Conservation (phyloP, 164 flowering plant species). For the Cinnamomum chago region DNA sequence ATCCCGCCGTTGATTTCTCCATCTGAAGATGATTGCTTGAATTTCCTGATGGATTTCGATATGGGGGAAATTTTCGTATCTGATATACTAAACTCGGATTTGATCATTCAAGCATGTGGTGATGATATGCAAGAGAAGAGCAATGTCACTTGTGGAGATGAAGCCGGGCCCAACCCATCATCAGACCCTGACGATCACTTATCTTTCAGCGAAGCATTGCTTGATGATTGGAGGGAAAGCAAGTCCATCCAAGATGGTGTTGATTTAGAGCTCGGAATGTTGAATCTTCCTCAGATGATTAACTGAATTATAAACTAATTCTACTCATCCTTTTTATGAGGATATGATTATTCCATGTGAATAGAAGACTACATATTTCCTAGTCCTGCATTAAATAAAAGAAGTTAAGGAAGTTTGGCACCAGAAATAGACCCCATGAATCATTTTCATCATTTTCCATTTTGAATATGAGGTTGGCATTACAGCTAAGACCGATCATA, state of each 20-base stretch:
- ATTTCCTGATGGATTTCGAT: background rate
- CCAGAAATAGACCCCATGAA: too few relatives aligned
- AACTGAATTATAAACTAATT: too few relatives aligned
- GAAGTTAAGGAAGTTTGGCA: too few relatives aligned
- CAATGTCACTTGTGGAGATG: background rate
- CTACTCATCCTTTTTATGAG: too few relatives aligned
- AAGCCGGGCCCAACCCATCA: background rate
- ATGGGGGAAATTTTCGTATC: background rate
- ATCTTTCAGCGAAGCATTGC: background rate
- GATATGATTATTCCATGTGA: too few relatives aligned
- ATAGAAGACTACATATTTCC: too few relatives aligned
- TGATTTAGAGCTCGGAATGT: background rate
- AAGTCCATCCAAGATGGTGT: background rate
- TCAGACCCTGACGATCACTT: background rate
- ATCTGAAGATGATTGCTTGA: too few relatives aligned
- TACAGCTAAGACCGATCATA: too few relatives aligned
- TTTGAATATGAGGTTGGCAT: too few relatives aligned
- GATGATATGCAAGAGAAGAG: background rate
- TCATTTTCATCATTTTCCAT: too few relatives aligned
- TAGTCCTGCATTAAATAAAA: too few relatives aligned
- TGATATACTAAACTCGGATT: background rate
- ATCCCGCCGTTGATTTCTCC: background rate
- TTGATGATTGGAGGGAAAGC: conserved; percentile 1
- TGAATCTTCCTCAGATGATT: background rate
- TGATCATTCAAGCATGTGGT: background rate